Percentiles rank a stretch among this genome's conserved stretches.
Conservation (phyloP, 805 yeast genomes). For the Nematodospora valgi region DNA sequence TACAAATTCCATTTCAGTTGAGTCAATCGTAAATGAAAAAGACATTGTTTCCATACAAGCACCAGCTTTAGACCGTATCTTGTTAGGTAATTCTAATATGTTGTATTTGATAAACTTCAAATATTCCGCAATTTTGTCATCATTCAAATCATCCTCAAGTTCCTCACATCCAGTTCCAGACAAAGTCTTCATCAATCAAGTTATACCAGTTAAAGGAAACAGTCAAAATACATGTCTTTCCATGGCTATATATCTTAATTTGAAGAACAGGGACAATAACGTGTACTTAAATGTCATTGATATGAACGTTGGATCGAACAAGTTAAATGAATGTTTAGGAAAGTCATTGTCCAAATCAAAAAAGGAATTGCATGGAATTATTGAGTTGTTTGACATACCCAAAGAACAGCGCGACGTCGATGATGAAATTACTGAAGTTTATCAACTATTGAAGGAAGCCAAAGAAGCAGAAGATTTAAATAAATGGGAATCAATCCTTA, state of each 20-base stretch:
- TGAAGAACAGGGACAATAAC: constrained; percentile 40
- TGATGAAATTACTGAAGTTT: constrained; percentile 19
- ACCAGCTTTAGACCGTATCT: constrained; percentile 45
- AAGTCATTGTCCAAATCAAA: constrained; percentile 40
- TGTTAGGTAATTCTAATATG: constrained; percentile 38
- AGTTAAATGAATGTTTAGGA: constrained; percentile 66
- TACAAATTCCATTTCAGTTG: constrained; percentile 18
- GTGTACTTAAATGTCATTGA: constrained; percentile 43
- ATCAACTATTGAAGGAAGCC: constrained; percentile 19
- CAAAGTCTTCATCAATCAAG: constrained; percentile 24
- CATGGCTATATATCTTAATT: constrained; percentile 39
- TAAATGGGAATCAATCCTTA: constrained; percentile 26
- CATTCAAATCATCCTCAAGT: constrained; percentile 18
- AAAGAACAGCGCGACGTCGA: constrained; percentile 8
- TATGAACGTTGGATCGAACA: constrained; percentile 64
- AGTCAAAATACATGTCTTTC: constrained; percentile 39
- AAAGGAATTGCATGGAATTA: constrained; percentile 2
- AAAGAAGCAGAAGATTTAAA: constrained; percentile 16
- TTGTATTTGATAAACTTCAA: constrained; percentile 44
- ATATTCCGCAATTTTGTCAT: constrained; percentile 37
- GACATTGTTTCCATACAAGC: constrained; percentile 28
- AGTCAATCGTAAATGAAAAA: constrained; percentile 10
- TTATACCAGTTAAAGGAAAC: constrained; percentile 40
- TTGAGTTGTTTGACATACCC: constrained; percentile 22
- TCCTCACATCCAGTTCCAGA: constrained; percentile 14